Evolutionary conservation across 805 yeast species (phyloP).

Genomic region (Saccharomycopsis selenospora): DNA sequence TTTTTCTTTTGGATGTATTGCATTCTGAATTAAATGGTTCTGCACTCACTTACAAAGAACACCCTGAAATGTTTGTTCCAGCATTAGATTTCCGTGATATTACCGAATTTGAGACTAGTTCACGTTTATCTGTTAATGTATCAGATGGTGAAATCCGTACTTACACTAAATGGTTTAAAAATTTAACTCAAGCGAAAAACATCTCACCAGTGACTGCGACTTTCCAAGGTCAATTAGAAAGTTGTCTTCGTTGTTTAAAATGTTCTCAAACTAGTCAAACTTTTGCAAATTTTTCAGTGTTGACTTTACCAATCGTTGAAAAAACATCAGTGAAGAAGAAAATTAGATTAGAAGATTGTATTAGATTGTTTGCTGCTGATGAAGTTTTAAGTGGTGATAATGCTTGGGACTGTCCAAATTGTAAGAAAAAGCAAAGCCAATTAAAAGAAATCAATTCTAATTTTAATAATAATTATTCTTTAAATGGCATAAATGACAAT

Average conservation of each 20-base stretch:
- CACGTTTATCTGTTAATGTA: constrained; percentile 24
- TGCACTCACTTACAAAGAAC: constrained; percentile 31
- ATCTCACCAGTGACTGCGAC: constrained; percentile 57
- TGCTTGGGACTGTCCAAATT: constrained; percentile 81
- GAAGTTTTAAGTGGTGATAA: constrained; percentile 65
- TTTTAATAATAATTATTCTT: constrained; percentile 9
- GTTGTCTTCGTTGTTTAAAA: constrained; percentile 51
- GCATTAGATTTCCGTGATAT: constrained; percentile 20
- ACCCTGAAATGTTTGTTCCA: constrained; percentile 29
- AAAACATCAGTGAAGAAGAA: constrained; percentile 27
- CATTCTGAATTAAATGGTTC: constrained; percentile 53
- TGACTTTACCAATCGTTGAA: constrained; percentile 56
- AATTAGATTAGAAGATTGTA: constrained; percentile 53
- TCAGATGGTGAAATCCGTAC: constrained; percentile 33
- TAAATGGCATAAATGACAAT: no score
- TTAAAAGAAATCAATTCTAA: constrained; percentile 14
- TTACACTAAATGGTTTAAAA: constrained; percentile 56
- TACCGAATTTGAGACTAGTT: constrained; percentile 31
- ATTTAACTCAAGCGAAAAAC: constrained; percentile 47
- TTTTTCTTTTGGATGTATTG: constrained; percentile 56
- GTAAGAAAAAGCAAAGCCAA: constrained; percentile 32
- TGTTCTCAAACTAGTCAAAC: constrained; percentile 57
- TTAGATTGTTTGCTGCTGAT: constrained; percentile 51
- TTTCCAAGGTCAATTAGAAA: constrained; percentile 71
- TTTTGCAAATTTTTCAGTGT: constrained; percentile 54